phyloP scores from a whole-genome alignment of 2,329 filamentous ascomycete genomes.

The Fusarium ambrosium region DNA sequence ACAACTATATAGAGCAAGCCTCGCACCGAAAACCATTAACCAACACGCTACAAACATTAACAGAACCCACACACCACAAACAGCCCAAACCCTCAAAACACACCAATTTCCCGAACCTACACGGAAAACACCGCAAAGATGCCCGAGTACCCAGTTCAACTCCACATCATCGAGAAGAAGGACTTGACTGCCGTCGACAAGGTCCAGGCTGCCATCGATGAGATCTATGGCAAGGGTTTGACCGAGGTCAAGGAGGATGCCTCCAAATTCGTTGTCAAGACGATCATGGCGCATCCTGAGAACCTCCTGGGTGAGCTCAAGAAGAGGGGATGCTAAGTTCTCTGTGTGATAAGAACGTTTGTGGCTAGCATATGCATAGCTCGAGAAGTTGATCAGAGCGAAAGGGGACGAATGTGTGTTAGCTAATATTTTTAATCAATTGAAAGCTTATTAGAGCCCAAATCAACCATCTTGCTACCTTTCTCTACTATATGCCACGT shows the following conservation, averaged over 20 bases:
- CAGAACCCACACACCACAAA: not conserved
- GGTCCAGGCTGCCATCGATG: not conserved
- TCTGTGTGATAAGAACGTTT: not conserved
- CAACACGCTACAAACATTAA: not conserved
- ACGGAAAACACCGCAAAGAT: not conserved
- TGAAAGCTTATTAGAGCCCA: not conserved
- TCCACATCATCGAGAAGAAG: not conserved
- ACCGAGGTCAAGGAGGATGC: not conserved
- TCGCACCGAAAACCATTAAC: not conserved
- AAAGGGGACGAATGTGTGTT: not conserved
- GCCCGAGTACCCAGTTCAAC: not conserved
- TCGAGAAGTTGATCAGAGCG: not conserved
- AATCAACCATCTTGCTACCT: not conserved
- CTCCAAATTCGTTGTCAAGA: not conserved
- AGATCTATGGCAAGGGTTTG: not conserved
- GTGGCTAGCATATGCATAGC: not conserved
- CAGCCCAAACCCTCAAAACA: not conserved
- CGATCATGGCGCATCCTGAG: not conserved
- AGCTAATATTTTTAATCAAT: not conserved
- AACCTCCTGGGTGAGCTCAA: not conserved
- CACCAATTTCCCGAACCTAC: not conserved
- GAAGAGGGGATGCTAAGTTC: not conserved
- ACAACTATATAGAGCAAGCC: not conserved
- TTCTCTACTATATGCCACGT: not conserved
- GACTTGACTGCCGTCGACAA: not conserved